phyloP scores from a whole-genome alignment of 371 early-diverging fungal genomes.

The Blakeslea trispora region DNA sequence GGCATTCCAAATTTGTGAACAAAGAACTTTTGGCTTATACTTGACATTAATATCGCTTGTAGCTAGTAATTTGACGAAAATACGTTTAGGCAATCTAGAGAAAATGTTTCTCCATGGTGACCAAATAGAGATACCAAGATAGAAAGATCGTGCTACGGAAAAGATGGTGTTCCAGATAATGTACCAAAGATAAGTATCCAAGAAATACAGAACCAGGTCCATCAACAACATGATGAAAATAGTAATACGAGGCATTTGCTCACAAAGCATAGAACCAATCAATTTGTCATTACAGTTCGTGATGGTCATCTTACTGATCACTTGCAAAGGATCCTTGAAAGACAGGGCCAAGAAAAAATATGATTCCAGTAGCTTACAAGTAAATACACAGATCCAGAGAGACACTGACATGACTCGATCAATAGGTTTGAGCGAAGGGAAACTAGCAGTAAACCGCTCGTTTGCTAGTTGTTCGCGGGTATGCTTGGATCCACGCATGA shows the following conservation, averaged over 20 bases:
- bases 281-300: constrained; percentile 59
- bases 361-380: constrained; percentile 79
- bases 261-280: constrained; percentile 57
- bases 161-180: constrained; percentile 85
- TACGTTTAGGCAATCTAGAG: constrained; percentile 82
- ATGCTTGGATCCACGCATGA: constrained; percentile 45
- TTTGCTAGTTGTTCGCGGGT: constrained; percentile 57
- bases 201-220: constrained; percentile 79
- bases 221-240: constrained; percentile 79
- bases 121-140: constrained; percentile 85
- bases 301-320: constrained; percentile 60
- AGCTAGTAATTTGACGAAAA: constrained; percentile 79
- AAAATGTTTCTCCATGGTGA: constrained; percentile 90
- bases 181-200: constrained; percentile 93
- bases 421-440: constrained; percentile 69
- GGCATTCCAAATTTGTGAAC: constrained; percentile 89
- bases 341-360: constrained; percentile 86
- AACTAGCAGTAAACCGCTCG: constrained; percentile 79
- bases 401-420: constrained; percentile 79
- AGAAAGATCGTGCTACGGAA: constrained; percentile 79
- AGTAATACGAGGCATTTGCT: constrained; percentile 72
- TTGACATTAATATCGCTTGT: constrained; percentile 71
- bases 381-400: constrained; percentile 78
- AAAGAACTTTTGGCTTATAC: constrained; percentile 75
- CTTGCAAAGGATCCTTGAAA: constrained; percentile 82